phyloP scores from a whole-genome alignment of 495 filamentous ascomycete genomes.

The Thermochaetoides thermophila region DNA sequence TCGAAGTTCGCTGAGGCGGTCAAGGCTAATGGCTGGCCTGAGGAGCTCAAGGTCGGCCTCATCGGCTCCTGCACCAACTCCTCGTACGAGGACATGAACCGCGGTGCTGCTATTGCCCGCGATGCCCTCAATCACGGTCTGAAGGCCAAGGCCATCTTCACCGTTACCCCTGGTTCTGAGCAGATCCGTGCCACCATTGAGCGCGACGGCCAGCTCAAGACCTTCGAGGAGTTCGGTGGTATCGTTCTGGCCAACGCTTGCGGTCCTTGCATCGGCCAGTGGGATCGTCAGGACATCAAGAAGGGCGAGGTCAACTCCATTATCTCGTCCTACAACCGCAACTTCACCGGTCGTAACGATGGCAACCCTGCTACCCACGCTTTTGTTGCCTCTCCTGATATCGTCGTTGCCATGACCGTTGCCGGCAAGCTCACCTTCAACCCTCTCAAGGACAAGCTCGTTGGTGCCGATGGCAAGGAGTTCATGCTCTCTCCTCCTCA shows the following conservation, averaged over 20 bases:
- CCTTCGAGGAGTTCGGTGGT: slow-evolving; percentile 95
- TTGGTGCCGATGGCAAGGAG: slow-evolving; percentile 95
- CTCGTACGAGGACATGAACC: slow-evolving; percentile 98
- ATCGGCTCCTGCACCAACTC: slow-evolving; percentile 99
- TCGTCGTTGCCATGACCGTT: slow-evolving; percentile 83
- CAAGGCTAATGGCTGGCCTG: slow-evolving; percentile 87
- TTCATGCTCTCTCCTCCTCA: slow-evolving; percentile 70
- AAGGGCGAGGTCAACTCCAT: slow-evolving; percentile 80
- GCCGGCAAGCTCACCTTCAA: slow-evolving; percentile 93
- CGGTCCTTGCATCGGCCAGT: slow-evolving; percentile 68
- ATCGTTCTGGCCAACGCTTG: slow-evolving; percentile 94
- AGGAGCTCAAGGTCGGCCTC: slow-evolving; percentile 91
- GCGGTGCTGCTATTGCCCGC: slow-evolving; percentile 84
- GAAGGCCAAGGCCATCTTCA: slow-evolving; percentile 88
- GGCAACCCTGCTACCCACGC: slow-evolving; percentile 97
- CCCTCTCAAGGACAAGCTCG: slow-evolving; percentile 83
- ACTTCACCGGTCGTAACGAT: slow-evolving; percentile 99
- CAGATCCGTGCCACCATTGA: slow-evolving; percentile 94
- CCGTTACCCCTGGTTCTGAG: slow-evolving; percentile 92
- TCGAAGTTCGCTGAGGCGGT: slow-evolving; percentile 94
- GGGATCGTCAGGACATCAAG: slow-evolving; percentile 88
- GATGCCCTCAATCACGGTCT: slow-evolving; percentile 88
- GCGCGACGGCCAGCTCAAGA: slow-evolving; percentile 88
- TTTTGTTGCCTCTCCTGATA: slow-evolving; percentile 96
- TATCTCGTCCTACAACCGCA: slow-evolving; percentile 38